Evolutionary conservation across 2,329 filamentous ascomycete species (phyloP), one percentile per base, ranked within the genome.

Genomic region (Aspergillus sojae): DNA sequence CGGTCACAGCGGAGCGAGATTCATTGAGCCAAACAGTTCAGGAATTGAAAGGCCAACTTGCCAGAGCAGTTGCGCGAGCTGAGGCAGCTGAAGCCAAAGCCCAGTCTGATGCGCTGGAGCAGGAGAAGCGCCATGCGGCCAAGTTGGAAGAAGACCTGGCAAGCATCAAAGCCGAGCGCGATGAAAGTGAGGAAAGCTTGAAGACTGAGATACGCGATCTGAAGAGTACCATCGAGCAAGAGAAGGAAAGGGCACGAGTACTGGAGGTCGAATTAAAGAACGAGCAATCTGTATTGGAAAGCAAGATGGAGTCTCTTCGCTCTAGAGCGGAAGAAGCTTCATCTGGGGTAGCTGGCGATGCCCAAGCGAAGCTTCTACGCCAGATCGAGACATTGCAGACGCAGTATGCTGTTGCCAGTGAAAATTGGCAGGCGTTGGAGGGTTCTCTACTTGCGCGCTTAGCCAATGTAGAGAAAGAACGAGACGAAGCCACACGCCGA

Each of bases 351-450:
- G 88, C 89, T 6, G 91, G 93, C 16, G 92, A 97, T 73, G 88
- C 91, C 0, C 93, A 96, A 71, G 91, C 91, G 50, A 98, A 97
- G 77, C 83, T 98, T 46, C 83, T 98, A 50, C 89, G 95, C 46
- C 96, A 99, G 78, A 91, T 99, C 60, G 95, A 99, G 80, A 97
- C 92, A 0, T 81, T 99, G 43, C 95, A 99, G 78, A 95, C 92
- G 7, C 96, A 99, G 76, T 97, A 99, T 78, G 89, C 93, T 0
- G 89, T 96, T 60, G 95, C 95, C 1, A 95, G 92, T 69, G 93
- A 96, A 73, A 99, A 99, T 71, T 99, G 96, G 95, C 94, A 97
- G 74, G 92, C 93, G 0, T 96, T 99, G 65, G 94, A 99, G 77
- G 88, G 91, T 11, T 96, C 92, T 2, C 80, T 99, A 36, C 86